Base-by-base conservation (phyloP, 805 yeast genomes). In the Diddensiella santjacobensis region DNA sequence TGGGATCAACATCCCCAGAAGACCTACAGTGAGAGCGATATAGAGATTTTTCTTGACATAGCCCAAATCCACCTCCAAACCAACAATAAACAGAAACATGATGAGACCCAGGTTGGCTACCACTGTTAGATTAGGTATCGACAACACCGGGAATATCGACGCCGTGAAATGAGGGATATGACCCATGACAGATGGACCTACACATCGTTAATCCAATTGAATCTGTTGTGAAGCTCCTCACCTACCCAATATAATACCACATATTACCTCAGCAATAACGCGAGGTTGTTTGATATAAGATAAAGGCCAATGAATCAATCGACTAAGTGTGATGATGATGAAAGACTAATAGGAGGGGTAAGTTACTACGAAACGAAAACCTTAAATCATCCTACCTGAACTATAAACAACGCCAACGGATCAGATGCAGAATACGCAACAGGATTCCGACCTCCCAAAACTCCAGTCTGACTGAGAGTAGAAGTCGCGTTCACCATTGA, bases 201-300 rank as follows among this genome's bases (percentile, higher is more conserved):
- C n/a, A n/a, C n/a, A n/a, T n/a, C n/a, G n/a, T n/a, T n/a, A 15
- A 15, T 23, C n/a, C 18, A 15, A 2, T 3, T 22, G 42, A 11
- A 26, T 6, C 38, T 8, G 6, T 26, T 8, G 31, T 13, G 11
- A 26, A 26, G 13, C 31, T 8, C 31, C 8, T 26, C 31, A 26
- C 35, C 13, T 20, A 0, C 93, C 91, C 43, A 86, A 65, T 1
- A 86, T 58, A 42, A 86, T 81, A 23, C 95, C 95, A 0, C 88
- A 73, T 6, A 86, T 71, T 42, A 86, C 93, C 59, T 86, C 95
- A 4, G 90, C 87, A 50, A 86, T 85, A 38, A 86, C 95, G 50
- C 81, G 71, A 0, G 95, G 95, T 62, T 86, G 93, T 55, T 79
- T 80, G 38, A 86, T 61, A 52, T 65, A 74, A 8, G 79, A 71